phyloP scores from a whole-genome alignment of 2,329 filamentous ascomycete species.

The Fusarium verrucosum region DNA sequence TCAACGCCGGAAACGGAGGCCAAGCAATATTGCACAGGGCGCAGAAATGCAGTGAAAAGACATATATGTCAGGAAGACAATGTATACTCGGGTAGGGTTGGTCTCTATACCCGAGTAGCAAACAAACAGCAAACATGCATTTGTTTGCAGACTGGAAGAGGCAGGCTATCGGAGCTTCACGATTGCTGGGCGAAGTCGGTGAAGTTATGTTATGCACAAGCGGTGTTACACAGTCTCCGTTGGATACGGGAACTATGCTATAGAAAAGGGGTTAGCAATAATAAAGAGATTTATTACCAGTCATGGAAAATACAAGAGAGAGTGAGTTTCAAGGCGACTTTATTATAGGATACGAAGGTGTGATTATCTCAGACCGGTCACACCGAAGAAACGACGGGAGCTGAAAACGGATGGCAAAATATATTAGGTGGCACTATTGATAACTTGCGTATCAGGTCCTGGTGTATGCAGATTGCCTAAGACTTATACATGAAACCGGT shows the following conservation, averaged over 20 bases:
- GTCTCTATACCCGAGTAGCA: no score
- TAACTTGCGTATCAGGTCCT: not conserved
- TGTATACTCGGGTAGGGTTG: no score
- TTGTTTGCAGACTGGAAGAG: not conserved
- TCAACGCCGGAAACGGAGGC: not conserved
- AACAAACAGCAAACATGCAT: not conserved
- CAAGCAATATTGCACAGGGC: not conserved
- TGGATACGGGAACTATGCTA: not conserved
- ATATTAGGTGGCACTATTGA: not conserved
- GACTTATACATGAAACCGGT: no score
- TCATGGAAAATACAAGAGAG: not conserved
- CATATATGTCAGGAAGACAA: not conserved
- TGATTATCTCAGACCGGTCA: not conserved
- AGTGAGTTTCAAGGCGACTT: not conserved
- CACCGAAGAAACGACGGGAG: not conserved
- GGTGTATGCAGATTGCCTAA: not conserved
- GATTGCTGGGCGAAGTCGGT: not conserved
- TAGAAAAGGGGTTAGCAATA: not conserved
- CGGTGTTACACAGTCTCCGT: slow-evolving; percentile 7
- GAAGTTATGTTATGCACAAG: not conserved
- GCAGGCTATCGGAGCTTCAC: not conserved
- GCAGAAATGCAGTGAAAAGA: not conserved
- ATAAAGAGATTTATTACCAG: not conserved
- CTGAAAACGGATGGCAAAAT: not conserved
- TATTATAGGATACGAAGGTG: not conserved